Base-by-base conservation (phyloP, 1,284 basidiomycete species). In the Tilletia indica region DNA sequence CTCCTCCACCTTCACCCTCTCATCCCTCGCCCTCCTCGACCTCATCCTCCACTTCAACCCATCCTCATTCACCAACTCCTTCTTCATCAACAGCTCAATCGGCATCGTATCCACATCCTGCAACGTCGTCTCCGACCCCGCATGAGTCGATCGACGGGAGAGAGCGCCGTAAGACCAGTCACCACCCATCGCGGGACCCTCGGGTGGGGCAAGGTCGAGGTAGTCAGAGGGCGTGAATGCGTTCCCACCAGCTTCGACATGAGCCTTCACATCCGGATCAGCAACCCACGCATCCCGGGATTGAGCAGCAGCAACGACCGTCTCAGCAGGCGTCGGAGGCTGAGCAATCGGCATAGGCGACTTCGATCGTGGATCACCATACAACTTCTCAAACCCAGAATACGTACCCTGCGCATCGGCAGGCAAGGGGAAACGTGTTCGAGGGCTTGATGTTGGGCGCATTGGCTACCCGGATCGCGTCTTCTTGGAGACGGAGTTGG, bases 1-100 rank as follows among this genome's bases (percentile, higher is more conserved):
- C 31, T 70, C 69, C 45, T 45, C 48, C 2, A 45, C 61, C 31
- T 58, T n/a, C 19, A 12, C 42, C 49, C 73, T 68, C 47, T 67
- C 72, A 71, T 78, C 73, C 58, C 73, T 75, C 5, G 68, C 69
- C 70, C 79, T 74, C 76, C 76, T 81, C 34, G 77, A 73, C 66
- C 77, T 73, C 79, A 82, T 83, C 47, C 81, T 75, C 78, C 77
- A 79, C 68, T 80, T 81, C 71, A 80, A 77, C 48, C 80, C 80
- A 11, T 69, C 70, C 63, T 78, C 73, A 73, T 83, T 83, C 49
- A 74, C 72, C 19, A 83, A 76, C 39, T 83, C 82, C 21, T 75
- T 71, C 45, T 72, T 56, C 82, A 83, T 83, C 67, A 83, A 75
- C 45, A 83, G 71, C 70, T 83, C 82, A 68, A 83, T 78, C 21